Conservation (phyloP, 2,329 filamentous ascomycete genomes). For the Talaromyces piceae region DNA sequence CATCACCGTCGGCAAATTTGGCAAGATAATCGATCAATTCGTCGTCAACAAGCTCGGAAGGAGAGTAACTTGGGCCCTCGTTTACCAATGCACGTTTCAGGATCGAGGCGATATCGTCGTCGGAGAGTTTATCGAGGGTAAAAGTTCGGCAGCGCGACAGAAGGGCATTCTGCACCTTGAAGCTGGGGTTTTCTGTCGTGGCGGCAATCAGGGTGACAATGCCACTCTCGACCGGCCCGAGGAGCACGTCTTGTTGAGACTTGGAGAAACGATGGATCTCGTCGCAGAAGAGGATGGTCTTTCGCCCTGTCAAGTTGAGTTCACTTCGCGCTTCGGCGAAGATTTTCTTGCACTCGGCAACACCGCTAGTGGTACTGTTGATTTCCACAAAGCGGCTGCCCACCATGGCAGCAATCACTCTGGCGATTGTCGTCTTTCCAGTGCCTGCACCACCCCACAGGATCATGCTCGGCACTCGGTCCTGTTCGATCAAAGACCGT, state of each 20-base stretch:
- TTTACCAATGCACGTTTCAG: constrained; percentile 64
- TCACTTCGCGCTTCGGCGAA: constrained; percentile 80
- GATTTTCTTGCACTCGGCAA: constrained; percentile 86
- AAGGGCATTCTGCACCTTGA: constrained; percentile 82
- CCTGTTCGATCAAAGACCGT: constrained; percentile 74
- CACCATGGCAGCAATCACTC: constrained; percentile 76
- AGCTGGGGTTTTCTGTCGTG: constrained; percentile 94
- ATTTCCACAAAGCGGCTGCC: constrained; percentile 89
- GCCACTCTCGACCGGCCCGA: constrained; percentile 85
- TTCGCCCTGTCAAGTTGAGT: constrained; percentile 69
- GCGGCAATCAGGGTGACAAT: constrained; percentile 88
- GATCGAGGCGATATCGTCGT: constrained; percentile 65
- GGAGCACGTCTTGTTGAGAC: constrained; percentile 87
- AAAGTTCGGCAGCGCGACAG: constrained; percentile 88
- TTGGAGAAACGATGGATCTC: constrained; percentile 92
- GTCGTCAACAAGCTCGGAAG: constrained; percentile 58
- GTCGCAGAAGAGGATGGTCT: constrained; percentile 95
- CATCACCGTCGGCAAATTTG: constrained; percentile 84
- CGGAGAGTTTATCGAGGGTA: constrained; percentile 66
- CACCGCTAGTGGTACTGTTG: constrained; percentile 82
- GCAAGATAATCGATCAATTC: constrained; percentile 76
- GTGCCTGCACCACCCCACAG: constrained; percentile 57
- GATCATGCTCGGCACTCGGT: constrained; percentile 88
- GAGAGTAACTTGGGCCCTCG: constrained; percentile 48
- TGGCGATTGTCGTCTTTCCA: constrained; percentile 64